Evolutionary conservation across 169 alveolate species (phyloP).

Genomic region (Toxoplasma gondii): DNA sequence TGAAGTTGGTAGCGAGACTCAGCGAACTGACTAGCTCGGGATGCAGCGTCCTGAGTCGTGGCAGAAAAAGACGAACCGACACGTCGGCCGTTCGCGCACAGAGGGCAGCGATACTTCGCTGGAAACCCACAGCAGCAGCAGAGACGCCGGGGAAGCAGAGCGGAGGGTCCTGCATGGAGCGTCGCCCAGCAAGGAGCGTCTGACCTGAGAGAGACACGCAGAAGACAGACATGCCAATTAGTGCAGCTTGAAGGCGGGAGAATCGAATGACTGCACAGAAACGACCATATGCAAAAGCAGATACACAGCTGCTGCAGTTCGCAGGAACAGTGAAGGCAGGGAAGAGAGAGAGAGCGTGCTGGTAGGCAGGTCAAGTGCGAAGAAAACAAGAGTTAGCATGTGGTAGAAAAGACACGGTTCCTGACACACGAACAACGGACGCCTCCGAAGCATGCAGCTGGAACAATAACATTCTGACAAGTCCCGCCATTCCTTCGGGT

Average conservation of each 20-base stretch:
- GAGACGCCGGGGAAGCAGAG: slow-evolving; percentile 37
- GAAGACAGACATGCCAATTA: neutral
- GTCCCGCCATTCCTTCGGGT: too few species aligned
- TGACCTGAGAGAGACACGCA: neutral
- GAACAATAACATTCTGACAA: too few species aligned
- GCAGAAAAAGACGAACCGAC: too few species aligned
- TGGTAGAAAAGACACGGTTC: too few species aligned
- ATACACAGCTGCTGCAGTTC: too few species aligned
- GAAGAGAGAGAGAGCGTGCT: too few species aligned
- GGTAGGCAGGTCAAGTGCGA: too few species aligned
- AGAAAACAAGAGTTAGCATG: too few species aligned
- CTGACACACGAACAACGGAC: too few species aligned
- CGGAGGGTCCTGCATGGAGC: slow-evolving; percentile 18
- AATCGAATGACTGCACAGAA: too few species aligned
- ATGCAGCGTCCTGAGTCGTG: neutral
- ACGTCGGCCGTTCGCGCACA: neutral
- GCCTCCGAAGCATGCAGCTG: neutral
- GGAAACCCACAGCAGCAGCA: slow-evolving; percentile 46
- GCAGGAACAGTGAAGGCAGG: neutral
- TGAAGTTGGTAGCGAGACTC: neutral
- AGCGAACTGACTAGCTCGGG: neutral
- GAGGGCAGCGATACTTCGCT: slow-evolving; percentile 31
- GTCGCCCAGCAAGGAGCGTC: slow-evolving; percentile 41
- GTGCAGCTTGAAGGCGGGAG: too few species aligned
- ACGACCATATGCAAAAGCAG: too few species aligned